These are phyloP conservation scores for Bisporella sp. DNA, from an alignment of 2,329 filamentous ascomycete species.

Conservation along the genomic window DNA sequence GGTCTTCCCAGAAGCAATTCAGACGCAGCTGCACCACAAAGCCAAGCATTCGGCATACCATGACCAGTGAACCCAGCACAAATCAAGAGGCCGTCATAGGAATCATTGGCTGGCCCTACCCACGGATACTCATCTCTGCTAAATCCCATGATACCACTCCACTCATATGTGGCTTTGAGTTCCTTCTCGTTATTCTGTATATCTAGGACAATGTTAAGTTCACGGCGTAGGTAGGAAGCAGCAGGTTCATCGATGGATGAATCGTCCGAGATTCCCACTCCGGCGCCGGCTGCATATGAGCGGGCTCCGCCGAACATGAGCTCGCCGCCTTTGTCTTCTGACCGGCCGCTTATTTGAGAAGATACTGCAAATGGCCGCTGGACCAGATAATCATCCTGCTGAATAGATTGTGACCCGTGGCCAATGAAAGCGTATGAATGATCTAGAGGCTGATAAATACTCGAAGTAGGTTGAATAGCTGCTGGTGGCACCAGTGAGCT, in stretches of 20 bases:
- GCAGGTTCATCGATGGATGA: constrained; percentile 43
- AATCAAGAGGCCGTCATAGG: constrained; percentile 33
- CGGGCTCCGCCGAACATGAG: constrained; percentile 69
- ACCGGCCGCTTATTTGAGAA: constrained; percentile 15
- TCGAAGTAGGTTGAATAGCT: constrained; percentile 17
- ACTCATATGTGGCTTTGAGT: constrained; percentile 43
- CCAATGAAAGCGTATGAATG: constrained; percentile 53
- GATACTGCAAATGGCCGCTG: constrained; percentile 50
- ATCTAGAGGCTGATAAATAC: constrained; percentile 8
- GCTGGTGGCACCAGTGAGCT: constrained; percentile 54
- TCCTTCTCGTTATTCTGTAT: constrained; percentile 32
- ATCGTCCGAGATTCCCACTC: constrained; percentile 54
- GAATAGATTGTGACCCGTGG: constrained; percentile 32
- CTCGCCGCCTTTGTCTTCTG: constrained; percentile 34
- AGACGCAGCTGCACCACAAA: constrained; percentile 58
- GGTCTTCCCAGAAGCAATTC: constrained; percentile 45
- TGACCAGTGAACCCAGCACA: constrained; percentile 56
- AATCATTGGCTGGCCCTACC: constrained; percentile 62
- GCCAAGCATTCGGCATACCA: constrained; percentile 68
- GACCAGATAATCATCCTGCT: constrained; percentile 65
- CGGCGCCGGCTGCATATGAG: constrained; percentile 42
- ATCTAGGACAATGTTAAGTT: constrained; percentile 20
- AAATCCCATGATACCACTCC: constrained; percentile 79
- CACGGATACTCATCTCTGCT: constrained; percentile 61
- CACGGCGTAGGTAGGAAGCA: constrained; percentile 22